Percentiles rank a stretch among this genome's conserved stretches.
Conservation (phyloP, 2,329 filamentous ascomycete genomes). For the Atkinsonella texensis region DNA sequence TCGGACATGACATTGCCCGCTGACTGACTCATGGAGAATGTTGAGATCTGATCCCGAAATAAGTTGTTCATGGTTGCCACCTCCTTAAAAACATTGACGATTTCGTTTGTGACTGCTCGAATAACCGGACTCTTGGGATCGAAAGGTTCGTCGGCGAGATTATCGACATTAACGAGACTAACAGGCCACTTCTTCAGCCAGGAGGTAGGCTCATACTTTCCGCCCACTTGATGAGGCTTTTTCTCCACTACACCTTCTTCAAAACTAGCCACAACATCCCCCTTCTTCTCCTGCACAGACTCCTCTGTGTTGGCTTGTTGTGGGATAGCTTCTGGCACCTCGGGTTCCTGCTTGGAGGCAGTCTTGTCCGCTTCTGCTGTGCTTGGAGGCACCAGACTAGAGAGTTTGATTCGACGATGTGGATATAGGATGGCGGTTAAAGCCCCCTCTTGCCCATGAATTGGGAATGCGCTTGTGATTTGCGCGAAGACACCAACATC, state of each 20-base stretch:
- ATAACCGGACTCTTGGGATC: constrained; percentile 85
- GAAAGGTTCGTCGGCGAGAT: constrained; percentile 75
- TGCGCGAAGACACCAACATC: constrained; percentile 96
- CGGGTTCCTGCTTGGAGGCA: constrained; percentile 35
- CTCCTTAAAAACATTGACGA: constrained; percentile 98
- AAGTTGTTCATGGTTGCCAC: constrained; percentile 87
- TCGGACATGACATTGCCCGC: constrained; percentile 92
- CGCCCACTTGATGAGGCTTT: constrained; percentile 35
- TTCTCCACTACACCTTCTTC: constrained; percentile 65
- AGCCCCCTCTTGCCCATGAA: constrained; percentile 71
- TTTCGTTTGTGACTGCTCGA: constrained; percentile 88
- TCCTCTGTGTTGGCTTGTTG: constrained; percentile 37
- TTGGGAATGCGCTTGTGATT: constrained; percentile 90
- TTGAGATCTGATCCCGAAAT: constrained; percentile 94
- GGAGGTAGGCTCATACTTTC: constrained; percentile 72
- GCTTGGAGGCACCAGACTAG: constrained; percentile 63
- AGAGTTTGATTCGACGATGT: constrained; percentile 86
- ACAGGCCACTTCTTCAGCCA: constrained; percentile 88
- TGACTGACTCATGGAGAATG: constrained; percentile 90
- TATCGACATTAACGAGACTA: constrained; percentile 91
- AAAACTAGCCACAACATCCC: constrained; percentile 93
- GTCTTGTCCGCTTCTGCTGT: constrained; percentile 37
- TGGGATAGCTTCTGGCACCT: constrained; percentile 47
- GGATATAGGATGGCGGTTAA: constrained; percentile 93
- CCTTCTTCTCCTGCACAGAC: constrained; percentile 55